These are phyloP conservation scores for Clitopilus hobsonii DNA, from an alignment of 768 basidiomycete species.

Conservation along the genomic window DNA sequence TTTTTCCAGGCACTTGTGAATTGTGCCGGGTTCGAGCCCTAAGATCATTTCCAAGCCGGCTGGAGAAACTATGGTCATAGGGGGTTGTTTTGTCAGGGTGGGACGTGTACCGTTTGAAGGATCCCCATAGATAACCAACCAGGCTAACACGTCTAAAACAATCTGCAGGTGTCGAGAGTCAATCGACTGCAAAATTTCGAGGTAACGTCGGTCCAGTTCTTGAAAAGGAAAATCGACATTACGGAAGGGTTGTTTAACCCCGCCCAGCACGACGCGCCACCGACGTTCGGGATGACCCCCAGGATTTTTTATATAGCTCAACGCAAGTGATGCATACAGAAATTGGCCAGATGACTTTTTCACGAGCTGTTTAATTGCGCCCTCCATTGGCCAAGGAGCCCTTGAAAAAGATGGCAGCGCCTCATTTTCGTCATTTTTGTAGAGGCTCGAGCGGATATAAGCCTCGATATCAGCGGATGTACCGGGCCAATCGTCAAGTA, in stretches of 20 bases:
- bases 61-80: background rate
- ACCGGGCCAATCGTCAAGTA: background rate
- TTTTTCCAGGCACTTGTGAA: background rate
- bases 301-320: background rate
- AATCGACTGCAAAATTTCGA: background rate
- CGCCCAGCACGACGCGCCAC: background rate
- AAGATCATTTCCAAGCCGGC: background rate
- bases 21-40: background rate
- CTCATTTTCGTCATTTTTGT: background rate
- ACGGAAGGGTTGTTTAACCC: background rate
- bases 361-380: background rate
- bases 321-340: background rate
- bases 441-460: background rate
- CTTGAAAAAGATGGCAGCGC: background rate
- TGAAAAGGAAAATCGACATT: background rate
- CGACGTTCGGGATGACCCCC: background rate
- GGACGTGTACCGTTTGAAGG: background rate
- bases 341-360: background rate
- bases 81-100: background rate
- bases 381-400: background rate
- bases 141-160: background rate
- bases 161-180: background rate
- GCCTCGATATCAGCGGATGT: background rate
- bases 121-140: background rate
- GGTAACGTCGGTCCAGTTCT: background rate